phyloP scores from a whole-genome alignment of 75 land plant genomes.

The Picea sitchensis region DNA sequence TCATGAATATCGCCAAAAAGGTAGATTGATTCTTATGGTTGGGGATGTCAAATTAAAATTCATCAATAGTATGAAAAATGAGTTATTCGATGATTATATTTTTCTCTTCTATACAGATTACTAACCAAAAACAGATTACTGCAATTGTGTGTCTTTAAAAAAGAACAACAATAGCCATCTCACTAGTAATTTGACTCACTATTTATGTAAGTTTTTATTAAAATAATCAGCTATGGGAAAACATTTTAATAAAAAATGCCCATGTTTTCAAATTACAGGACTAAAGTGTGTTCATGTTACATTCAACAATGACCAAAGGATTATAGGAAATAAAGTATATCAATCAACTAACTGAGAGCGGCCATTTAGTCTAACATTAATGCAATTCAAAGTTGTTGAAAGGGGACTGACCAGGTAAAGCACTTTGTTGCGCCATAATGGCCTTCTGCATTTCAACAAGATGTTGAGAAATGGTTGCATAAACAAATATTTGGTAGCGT shows the following conservation, averaged over 20 bases:
- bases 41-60: not conserved
- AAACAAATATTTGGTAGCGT: conserved; percentile 68
- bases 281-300: not conserved
- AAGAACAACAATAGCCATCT: too few relatives aligned
- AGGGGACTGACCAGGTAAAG: conserved; percentile 34
- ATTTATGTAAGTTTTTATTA: too few relatives aligned
- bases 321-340: too few relatives aligned
- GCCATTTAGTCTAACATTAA: too few relatives aligned
- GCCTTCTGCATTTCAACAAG: conserved; percentile 91
- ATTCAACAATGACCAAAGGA: not conserved
- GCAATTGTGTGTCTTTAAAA: too few relatives aligned
- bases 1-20: not conserved
- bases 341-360: too few relatives aligned
- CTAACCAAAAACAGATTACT: too few relatives aligned
- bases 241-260: too few relatives aligned
- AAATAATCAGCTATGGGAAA: too few relatives aligned
- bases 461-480: conserved; percentile 80
- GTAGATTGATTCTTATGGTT: not conserved
- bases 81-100: not conserved
- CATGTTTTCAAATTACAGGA: too few relatives aligned
- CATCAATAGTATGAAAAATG: not conserved
- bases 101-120: too few relatives aligned
- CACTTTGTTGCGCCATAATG: conserved; percentile 47
- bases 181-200: too few relatives aligned
- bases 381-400: not conserved